Evolutionary conservation across 2,329 filamentous ascomycete genomes (phyloP), one percentile per base, ranked within the genome.

Genomic region (Cytospora mali): DNA sequence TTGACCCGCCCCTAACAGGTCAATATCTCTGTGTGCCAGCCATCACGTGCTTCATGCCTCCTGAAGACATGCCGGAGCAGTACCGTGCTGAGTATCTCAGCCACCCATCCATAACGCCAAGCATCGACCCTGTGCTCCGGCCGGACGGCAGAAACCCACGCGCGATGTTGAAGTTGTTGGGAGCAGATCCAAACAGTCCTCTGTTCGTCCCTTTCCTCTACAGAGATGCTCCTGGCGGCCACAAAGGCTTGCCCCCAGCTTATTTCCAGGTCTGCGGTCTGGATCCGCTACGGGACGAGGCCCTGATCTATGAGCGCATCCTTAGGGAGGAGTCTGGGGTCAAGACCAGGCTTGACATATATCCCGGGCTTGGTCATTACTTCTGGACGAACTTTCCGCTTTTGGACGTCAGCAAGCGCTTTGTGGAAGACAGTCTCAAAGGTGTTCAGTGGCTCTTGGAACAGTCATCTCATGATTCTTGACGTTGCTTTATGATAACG

Each of bases 251-350:
- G 29, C 81, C 81, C 6, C 74, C 73, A 1, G 75, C 78, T 1
- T 84, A 82, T 68, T 71, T 85, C 1, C 80, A 83, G 67, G 73
- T 83, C 0, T 78, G 75, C 64, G 82, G 81, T n/a, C 62, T 80
- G 62, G 83, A 85, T 68, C 77, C 77, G 0, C 66, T 81, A 2
- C 71, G 83, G 2, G 83, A 85, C 62, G 82, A 84, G 59, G 79
- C 72, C 0, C 62, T 85, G 55, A 77, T 84, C 0, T 85, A 83
- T 65, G 81, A 82, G 63, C 68, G 75, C 31, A 67, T 80, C 5
- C 69, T 84, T 60, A 71, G 75, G 42, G 77, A 79, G 39, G 77
- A 79, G 42, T 71, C 58, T 16, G 68, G 71, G 1, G 74, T 82
- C 4, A 69, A 73, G 65, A 82, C 80, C 3, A 74, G 71, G 53